Base-by-base conservation (phyloP, 2,329 filamentous ascomycete genomes). In the Hypoxylon sp. region DNA sequence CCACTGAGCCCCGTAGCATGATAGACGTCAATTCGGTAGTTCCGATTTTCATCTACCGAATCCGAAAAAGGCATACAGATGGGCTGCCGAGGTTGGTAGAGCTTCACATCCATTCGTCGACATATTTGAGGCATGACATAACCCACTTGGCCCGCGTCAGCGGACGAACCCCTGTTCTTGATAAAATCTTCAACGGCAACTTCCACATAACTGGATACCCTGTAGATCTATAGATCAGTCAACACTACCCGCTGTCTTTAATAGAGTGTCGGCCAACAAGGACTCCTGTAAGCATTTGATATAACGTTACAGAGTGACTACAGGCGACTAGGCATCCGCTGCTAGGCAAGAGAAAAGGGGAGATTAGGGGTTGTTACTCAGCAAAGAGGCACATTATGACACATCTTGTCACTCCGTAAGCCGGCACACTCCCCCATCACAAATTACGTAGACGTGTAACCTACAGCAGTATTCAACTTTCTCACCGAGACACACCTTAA, bases 1-100 rank as follows among this genome's bases (percentile, higher is more conserved):
- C 61, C 48, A 51, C 61, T 14, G 54, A 27, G 35, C 44, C 37
- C 42, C 46, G 25, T 48, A 37, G 42, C 35, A 53, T 33, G 7
- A 54, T 42, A 14, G 46, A 63, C 61, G 13, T 40, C 44, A 48
- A 30, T 6, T 50, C 54, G 48, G 22, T 35, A 22, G 40, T 22
- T 44, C 40, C 40, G 40, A 22, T 44, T 40, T 22, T 64, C 55
- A 64, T 49, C 22, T 55, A 64, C 55, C 54, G 40, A 64, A 25
- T 4, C 46, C 55, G 20, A 57, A 60, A 50, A n/a, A 35, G 25
- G 55, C 20, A 59, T 49, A 44, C 31, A 37, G 4, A 37, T 13
- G 10, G 11, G 33, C 33, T 37, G 4, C 33, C 33, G 33, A 37
- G 10, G 33, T 37, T 37, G 10, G 11, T 37, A 14, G 33, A 37